Conservation (phyloP, 805 yeast species). For the Wickerhamiella sergipiensis region DNA sequence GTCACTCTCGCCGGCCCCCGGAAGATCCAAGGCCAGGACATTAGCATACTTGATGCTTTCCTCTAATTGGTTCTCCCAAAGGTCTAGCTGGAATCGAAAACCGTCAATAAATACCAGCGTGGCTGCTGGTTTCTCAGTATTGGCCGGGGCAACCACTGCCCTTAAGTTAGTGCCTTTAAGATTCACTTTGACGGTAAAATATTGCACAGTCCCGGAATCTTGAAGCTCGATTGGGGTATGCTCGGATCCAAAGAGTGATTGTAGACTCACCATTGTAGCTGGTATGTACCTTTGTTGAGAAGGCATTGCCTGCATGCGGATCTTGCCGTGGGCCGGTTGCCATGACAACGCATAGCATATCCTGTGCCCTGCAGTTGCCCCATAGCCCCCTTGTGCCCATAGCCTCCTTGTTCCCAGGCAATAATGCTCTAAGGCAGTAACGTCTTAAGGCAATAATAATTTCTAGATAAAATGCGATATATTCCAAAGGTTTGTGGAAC, state of each 20-base stretch:
- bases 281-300: too few species aligned
- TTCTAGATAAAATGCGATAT: too few species aligned
- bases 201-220: not conserved
- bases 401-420: too few species aligned
- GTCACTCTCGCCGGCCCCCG: not conserved
- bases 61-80: not conserved
- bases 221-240: too few species aligned
- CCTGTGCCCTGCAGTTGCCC: too few species aligned
- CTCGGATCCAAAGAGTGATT: too few species aligned
- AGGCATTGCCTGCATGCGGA: too few species aligned
- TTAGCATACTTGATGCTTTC: not conserved
- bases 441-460: too few species aligned
- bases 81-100: not conserved
- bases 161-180: not conserved
- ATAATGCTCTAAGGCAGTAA: too few species aligned
- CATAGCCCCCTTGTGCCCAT: too few species aligned
- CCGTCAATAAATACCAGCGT: not conserved
- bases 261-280: too few species aligned
- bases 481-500: too few species aligned
- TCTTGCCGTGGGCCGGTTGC: not conserved
- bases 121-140: not conserved
- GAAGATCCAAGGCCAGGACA: not conserved
- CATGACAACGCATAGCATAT: not conserved
- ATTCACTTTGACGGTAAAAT: not conserved
- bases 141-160: not conserved